phyloP scores from a whole-genome alignment of 257 asterid species.

The Plectranthus barbatus region DNA sequence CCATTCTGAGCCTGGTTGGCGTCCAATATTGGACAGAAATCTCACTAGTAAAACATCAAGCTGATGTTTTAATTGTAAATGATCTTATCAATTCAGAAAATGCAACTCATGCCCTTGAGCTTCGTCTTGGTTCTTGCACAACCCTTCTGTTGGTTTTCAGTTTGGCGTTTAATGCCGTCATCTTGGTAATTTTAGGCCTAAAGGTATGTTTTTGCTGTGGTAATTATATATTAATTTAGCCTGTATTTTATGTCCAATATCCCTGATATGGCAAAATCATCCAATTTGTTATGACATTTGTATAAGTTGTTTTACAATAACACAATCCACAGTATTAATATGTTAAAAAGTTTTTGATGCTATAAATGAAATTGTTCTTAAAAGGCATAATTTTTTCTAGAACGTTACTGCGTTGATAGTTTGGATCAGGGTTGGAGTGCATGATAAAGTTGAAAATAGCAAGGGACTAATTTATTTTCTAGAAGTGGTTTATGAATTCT shows the following conservation, averaged over 20 bases:
- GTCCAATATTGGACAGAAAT: slow-evolving; percentile 68
- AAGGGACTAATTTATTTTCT: slow-evolving; percentile 9
- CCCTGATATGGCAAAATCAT: slow-evolving; percentile 1
- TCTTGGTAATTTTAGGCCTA: slow-evolving; percentile 53
- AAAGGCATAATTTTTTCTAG: background rate
- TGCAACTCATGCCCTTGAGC: slow-evolving; percentile 51
- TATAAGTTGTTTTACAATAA: background rate
- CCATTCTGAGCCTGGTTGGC: slow-evolving; percentile 56
- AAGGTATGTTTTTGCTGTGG: slow-evolving; percentile 37
- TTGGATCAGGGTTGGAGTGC: background rate
- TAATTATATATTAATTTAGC: background rate
- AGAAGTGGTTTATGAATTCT: background rate
- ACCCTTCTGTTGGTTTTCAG: slow-evolving; percentile 56
- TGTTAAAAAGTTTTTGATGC: background rate
- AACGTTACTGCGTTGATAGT: background rate
- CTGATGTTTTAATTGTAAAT: slow-evolving; percentile 54
- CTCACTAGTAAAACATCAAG: slow-evolving; percentile 48
- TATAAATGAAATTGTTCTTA: background rate
- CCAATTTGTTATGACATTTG: background rate
- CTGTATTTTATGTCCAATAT: background rate
- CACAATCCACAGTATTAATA: background rate
- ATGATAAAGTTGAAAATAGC: background rate
- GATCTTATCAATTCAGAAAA: slow-evolving; percentile 38
- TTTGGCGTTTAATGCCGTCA: slow-evolving; percentile 50
- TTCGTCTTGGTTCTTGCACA: slow-evolving; percentile 55